Conservation (phyloP, 768 basidiomycete genomes). For the Trametes villosa region DNA sequence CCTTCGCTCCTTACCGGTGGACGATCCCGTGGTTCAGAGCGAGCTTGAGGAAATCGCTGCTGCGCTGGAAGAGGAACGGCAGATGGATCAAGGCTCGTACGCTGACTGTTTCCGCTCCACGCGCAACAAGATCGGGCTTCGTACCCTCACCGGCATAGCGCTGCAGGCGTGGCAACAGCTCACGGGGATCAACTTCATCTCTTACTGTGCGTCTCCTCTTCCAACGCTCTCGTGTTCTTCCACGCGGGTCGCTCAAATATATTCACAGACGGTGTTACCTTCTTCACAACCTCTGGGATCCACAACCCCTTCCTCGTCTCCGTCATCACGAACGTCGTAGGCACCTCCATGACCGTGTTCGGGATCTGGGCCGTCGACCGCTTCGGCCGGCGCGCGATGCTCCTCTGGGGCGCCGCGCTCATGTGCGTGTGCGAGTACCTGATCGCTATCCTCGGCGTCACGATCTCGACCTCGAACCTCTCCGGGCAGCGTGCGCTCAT, state of each 20-base stretch:
- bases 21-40: slow-evolving; percentile 35
- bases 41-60: slow-evolving; percentile 34
- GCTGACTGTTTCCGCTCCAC: slow-evolving; percentile 40
- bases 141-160: slow-evolving; percentile 79
- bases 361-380: slow-evolving; percentile 81
- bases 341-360: slow-evolving; percentile 76
- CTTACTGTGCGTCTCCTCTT: slow-evolving; percentile 39
- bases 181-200: slow-evolving; percentile 77
- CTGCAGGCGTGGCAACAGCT: slow-evolving; percentile 79
- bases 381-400: slow-evolving; percentile 77
- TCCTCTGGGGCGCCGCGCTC: slow-evolving; percentile 75
- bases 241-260: background rate
- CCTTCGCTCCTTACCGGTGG: slow-evolving; percentile 37
- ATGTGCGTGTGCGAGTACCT: slow-evolving; percentile 88
- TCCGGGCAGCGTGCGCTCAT: slow-evolving; percentile 62
- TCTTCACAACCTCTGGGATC: slow-evolving; percentile 49
- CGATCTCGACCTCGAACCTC: slow-evolving; percentile 34
- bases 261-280: slow-evolving; percentile 44
- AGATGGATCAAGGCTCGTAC: slow-evolving; percentile 4
- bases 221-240: background rate
- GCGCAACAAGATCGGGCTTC: slow-evolving; percentile 63
- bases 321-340: slow-evolving; percentile 73
- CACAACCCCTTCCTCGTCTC: slow-evolving; percentile 53
- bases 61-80: slow-evolving; percentile 32
- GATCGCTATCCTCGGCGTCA: slow-evolving; percentile 62